phyloP scores from a whole-genome alignment of 2,329 filamentous ascomycete species.

The Aspergillus tanneri region DNA sequence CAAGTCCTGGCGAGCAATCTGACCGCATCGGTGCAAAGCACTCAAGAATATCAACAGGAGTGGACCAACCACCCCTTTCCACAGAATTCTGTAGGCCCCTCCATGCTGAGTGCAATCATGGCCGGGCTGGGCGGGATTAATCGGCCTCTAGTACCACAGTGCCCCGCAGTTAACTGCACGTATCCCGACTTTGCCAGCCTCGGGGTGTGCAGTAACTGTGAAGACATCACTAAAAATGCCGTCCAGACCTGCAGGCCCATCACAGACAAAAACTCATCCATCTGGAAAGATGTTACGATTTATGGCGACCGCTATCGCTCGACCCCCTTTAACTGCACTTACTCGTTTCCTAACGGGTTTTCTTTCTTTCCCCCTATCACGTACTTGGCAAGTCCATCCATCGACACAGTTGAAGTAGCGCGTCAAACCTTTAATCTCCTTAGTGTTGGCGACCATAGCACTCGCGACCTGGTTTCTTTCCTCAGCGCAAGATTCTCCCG shows the following conservation, averaged over 20 bases:
- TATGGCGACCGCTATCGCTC: background rate
- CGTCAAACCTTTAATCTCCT: too few relatives aligned
- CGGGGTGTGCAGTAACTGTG: conserved; percentile 19
- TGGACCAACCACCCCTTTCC: too few relatives aligned
- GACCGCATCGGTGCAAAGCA: conserved; percentile 9
- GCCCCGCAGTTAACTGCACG: conserved; percentile 8
- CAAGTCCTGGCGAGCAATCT: conserved; percentile 1
- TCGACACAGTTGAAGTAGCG: background rate
- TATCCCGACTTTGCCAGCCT: conserved; percentile 16
- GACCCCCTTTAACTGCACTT: conserved; percentile 6
- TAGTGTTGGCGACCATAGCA: too few relatives aligned
- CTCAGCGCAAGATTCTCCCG: background rate
- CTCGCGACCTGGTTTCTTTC: background rate
- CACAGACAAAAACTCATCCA: too few relatives aligned
- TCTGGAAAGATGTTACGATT: background rate
- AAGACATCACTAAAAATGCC: conserved; percentile 14
- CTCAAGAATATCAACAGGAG: conserved; percentile 14
- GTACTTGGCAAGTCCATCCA: too few relatives aligned
- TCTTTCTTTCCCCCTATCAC: background rate
- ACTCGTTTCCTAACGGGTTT: conserved; percentile 1
- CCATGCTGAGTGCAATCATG: conserved; percentile 1
- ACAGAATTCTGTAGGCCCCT: background rate
- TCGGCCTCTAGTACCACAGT: conserved; percentile 9
- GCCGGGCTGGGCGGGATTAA: conserved; percentile 3
- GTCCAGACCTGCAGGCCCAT: conserved; percentile 15